These are phyloP conservation scores for Phaseolus coccineus DNA, from an alignment of 331 rosid genomes.

Conservation along the genomic window DNA sequence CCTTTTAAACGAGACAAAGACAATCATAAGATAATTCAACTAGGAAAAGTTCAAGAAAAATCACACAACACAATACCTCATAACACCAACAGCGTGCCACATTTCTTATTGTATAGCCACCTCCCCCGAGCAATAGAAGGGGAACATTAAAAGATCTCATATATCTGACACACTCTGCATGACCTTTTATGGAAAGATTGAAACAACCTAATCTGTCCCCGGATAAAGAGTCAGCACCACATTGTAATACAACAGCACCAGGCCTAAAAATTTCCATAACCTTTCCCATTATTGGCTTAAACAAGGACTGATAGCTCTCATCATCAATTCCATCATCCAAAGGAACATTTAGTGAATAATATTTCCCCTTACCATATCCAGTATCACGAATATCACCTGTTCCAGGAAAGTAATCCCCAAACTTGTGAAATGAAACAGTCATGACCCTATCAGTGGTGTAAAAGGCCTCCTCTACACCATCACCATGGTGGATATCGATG, in stretches of 20 bases:
- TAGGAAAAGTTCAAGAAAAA: constrained; percentile 16
- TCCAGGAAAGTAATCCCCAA: constrained; percentile 89
- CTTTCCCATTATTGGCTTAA: constrained; percentile 77
- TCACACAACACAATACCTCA: constrained; percentile 58
- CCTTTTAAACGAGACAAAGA: background rate
- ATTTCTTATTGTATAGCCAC: constrained; percentile 89
- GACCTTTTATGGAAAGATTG: constrained; percentile 88
- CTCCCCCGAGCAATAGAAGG: constrained; percentile 82
- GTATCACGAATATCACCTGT: constrained; percentile 79
- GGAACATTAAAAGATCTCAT: constrained; percentile 93
- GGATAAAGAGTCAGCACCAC: constrained; percentile 94
- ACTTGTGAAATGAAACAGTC: constrained; percentile 85
- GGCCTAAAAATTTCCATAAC: constrained; percentile 84
- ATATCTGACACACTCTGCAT: constrained; percentile 82
- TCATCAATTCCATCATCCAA: constrained; percentile 87
- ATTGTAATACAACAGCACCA: constrained; percentile 87
- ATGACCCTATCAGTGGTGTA: constrained; percentile 68
- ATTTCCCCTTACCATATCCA: constrained; percentile 79
- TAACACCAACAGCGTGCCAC: constrained; percentile 97
- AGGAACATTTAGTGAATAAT: constrained; percentile 83
- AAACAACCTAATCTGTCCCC: constrained; percentile 95
- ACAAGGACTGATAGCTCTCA: constrained; percentile 81
- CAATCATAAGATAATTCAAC: constrained; percentile 14
- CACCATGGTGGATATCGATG: constrained; percentile 30
- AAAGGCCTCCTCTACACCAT: constrained; percentile 32